Conservation (phyloP, 2,329 filamentous ascomycete species). For the Elsinoe batatas region DNA sequence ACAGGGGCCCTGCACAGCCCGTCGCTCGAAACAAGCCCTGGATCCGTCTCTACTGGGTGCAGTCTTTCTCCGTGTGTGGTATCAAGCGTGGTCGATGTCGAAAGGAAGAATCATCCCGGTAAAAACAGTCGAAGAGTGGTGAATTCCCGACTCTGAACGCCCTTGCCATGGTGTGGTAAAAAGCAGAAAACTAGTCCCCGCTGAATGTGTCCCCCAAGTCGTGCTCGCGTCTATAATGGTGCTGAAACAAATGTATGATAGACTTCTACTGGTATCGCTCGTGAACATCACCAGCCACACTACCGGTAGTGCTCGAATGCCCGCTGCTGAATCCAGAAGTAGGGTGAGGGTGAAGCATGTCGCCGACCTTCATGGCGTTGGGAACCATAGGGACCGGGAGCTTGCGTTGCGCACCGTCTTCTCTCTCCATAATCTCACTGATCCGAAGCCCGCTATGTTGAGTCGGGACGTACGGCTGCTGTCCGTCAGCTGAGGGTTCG, state of each 20-base stretch:
- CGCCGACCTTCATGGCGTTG: constrained; percentile 57
- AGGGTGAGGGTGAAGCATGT: constrained; percentile 56
- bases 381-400: constrained; percentile 84
- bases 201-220: background rate
- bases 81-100: background rate
- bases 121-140: constrained; percentile 1
- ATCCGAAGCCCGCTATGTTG: constrained; percentile 64
- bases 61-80: constrained; percentile 5
- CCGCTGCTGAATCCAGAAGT: constrained; percentile 60
- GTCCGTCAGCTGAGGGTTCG: constrained; percentile 54
- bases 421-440: constrained; percentile 82
- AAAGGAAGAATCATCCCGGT: background rate
- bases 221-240: constrained; percentile 5
- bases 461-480: constrained; percentile 48
- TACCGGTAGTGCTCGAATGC: constrained; percentile 67
- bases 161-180: constrained; percentile 1
- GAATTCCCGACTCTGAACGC: constrained; percentile 7
- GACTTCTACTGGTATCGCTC: constrained; percentile 11
- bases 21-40: constrained; percentile 8
- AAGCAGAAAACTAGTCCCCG: background rate
- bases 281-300: constrained; percentile 44
- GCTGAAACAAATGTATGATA: background rate
- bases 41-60: constrained; percentile 1
- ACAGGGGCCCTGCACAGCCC: background rate
- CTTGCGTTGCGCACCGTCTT: constrained; percentile 81